Conservation (phyloP, 768 basidiomycete genomes). For the Tremella yokohamensis region DNA sequence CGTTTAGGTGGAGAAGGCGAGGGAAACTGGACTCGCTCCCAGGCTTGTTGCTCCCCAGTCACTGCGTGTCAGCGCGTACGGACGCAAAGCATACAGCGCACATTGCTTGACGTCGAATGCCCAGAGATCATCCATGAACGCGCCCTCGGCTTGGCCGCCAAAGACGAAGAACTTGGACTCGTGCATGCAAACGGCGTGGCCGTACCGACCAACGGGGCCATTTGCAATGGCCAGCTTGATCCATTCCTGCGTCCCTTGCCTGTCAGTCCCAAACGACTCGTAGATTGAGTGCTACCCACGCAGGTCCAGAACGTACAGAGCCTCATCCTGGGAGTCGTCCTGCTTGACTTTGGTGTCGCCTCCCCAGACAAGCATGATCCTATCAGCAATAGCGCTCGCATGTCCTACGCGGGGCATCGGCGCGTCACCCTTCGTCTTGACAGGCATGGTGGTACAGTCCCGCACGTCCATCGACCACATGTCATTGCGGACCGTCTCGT, state of each 20-base stretch:
- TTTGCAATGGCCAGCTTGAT: constrained; percentile 72
- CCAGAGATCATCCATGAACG: constrained; percentile 93
- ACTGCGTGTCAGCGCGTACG: constrained; percentile 20
- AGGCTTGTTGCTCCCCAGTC: constrained; percentile 73
- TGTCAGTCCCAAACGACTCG: neutral
- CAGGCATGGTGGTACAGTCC: constrained; percentile 70
- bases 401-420: constrained; percentile 93
- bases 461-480: constrained; percentile 82
- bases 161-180: constrained; percentile 90
- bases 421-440: constrained; percentile 83
- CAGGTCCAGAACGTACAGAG: constrained; percentile 86
- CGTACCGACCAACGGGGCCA: constrained; percentile 83
- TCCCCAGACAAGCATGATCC: constrained; percentile 95
- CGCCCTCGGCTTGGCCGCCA: constrained; percentile 91
- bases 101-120: constrained; percentile 90
- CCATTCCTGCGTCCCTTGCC: constrained; percentile 92
- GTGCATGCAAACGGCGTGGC: constrained; percentile 89
- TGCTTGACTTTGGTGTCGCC: constrained; percentile 81
- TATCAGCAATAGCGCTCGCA: constrained; percentile 90
- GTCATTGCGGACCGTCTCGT: constrained; percentile 84
- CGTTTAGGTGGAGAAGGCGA: constrained; percentile 66
- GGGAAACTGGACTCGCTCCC: constrained; percentile 67
- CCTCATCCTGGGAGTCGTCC: constrained; percentile 81
- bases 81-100: constrained; percentile 59
- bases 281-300: constrained; percentile 58